These are phyloP conservation scores for Collybiopsis confluens DNA, from an alignment of 768 basidiomycete species.

Conservation along the genomic window DNA sequence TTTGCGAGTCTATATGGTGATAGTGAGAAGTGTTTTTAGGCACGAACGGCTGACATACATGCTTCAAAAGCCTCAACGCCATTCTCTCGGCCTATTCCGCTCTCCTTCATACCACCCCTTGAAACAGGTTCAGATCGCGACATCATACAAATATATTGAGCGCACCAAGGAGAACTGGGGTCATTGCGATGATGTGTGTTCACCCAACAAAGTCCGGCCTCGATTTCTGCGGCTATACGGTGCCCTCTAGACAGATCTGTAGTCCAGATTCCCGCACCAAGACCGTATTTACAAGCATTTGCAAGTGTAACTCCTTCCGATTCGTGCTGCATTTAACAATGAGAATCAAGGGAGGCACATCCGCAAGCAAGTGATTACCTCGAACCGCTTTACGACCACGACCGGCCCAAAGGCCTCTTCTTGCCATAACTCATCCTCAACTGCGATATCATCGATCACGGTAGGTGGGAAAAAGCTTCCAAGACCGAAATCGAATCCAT, in stretches of 20 bases:
- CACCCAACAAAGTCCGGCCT: constrained; percentile 81
- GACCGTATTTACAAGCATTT: constrained; percentile 74
- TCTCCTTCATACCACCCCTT: constrained; percentile 90
- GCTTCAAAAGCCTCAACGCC: constrained; percentile 77
- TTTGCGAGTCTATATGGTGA: constrained; percentile 62
- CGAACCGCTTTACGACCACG: constrained; percentile 59
- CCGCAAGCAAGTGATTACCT: constrained; percentile 25
- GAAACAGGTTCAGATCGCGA: neutral
- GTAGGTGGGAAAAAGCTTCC: constrained; percentile 84
- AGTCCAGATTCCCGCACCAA: constrained; percentile 83
- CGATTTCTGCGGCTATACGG: constrained; percentile 62
- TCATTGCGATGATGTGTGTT: constrained; percentile 90
- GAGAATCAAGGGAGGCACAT: neutral
- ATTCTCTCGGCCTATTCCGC: constrained; percentile 84
- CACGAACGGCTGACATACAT: constrained; percentile 41
- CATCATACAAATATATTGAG: constrained; percentile 9
- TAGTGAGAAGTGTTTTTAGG: neutral
- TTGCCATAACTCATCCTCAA: constrained; percentile 64
- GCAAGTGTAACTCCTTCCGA: constrained; percentile 64
- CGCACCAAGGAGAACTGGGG: constrained; percentile 83
- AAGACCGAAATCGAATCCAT: constrained; percentile 64
- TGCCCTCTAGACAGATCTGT: constrained; percentile 70
- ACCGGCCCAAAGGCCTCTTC: constrained; percentile 88
- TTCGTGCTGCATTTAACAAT: constrained; percentile 40
- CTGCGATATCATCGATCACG: constrained; percentile 54